Evolutionary conservation across 1,139 yeast genomes (phyloP).

Genomic region (Geotrichum australiense): DNA sequence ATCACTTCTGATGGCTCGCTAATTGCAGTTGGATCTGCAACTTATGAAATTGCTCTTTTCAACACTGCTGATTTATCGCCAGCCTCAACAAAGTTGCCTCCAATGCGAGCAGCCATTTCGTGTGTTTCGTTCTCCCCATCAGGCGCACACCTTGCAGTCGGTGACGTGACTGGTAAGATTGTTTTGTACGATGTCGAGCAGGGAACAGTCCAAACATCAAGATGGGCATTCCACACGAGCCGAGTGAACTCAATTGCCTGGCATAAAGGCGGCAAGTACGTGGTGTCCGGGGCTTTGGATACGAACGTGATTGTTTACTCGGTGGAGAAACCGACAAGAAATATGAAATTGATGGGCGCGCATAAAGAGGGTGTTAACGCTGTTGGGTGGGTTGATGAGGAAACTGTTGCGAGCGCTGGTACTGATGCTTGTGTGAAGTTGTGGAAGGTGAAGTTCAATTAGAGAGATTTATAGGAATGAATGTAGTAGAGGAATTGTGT

Average conservation of each 20-base stretch:
- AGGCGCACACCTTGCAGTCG: constrained; percentile 66
- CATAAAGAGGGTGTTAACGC: constrained; percentile 83
- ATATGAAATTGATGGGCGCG: constrained; percentile 65
- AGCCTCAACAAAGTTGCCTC: constrained; percentile 34
- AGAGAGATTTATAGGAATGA: too few relatives aligned
- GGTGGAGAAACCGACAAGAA: constrained; percentile 69
- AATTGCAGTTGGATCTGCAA: constrained; percentile 29
- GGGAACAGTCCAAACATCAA: constrained; percentile 60
- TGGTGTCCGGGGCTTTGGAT: constrained; percentile 78
- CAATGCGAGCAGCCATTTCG: constrained; percentile 58
- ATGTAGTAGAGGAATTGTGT: too few relatives aligned
- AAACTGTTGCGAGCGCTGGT: constrained; percentile 61
- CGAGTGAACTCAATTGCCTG: constrained; percentile 70
- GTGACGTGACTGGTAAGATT: constrained; percentile 82
- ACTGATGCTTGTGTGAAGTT: constrained; percentile 72
- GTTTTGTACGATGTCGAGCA: constrained; percentile 54
- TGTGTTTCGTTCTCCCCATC: constrained; percentile 64
- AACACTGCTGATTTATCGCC: constrained; percentile 14
- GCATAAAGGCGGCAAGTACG: constrained; percentile 64
- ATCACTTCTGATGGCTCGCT: constrained; percentile 34
- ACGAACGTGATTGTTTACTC: constrained; percentile 75
- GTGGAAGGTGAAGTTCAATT: constrained; percentile 48
- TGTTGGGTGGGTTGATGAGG: constrained; percentile 56
- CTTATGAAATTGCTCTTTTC: constrained; percentile 22
- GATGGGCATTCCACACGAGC: constrained; percentile 96